A percentile compares a stretch with the other conserved stretches of the same genome.
phyloP scores from a whole-genome alignment of 106 monocot genomes.

The Narthecium ossifragum region DNA sequence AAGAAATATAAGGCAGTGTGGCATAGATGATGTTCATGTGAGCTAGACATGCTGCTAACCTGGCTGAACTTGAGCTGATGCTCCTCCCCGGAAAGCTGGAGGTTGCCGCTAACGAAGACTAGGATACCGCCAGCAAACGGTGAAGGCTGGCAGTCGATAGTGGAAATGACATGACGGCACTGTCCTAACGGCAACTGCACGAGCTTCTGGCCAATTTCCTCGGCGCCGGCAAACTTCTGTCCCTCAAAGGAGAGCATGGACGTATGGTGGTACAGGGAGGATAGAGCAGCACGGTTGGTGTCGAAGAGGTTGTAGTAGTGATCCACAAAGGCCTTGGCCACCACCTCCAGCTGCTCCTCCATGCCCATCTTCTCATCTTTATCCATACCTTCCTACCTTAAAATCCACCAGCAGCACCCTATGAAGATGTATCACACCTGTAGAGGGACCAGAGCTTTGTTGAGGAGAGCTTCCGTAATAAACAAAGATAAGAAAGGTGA shows the following conservation, averaged over 20 bases:
- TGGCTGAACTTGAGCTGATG: slow-evolving; percentile 69
- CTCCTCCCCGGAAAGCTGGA: slow-evolving; percentile 46
- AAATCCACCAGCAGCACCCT: too few relatives aligned
- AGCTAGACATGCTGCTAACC: slow-evolving; percentile 8
- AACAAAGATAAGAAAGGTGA: too few relatives aligned
- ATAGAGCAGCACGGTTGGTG: slow-evolving; percentile 23
- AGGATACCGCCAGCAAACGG: slow-evolving; percentile 29
- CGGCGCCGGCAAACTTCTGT: slow-evolving; percentile 34
- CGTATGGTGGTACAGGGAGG: slow-evolving; percentile 24
- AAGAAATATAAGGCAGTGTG: not conserved
- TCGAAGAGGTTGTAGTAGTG: slow-evolving; percentile 68
- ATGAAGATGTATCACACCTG: too few relatives aligned
- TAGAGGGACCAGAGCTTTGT: too few relatives aligned
- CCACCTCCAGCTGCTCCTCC: slow-evolving; percentile 29
- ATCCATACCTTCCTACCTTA: too few relatives aligned
- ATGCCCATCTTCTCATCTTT: not conserved
- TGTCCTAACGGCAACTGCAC: slow-evolving; percentile 44
- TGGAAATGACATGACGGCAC: slow-evolving; percentile 37
- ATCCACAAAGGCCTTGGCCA: slow-evolving; percentile 64
- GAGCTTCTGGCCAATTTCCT: slow-evolving; percentile 44
- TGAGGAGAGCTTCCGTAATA: too few relatives aligned
- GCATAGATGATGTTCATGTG: too few relatives aligned
- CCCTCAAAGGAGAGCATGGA: slow-evolving; percentile 75
- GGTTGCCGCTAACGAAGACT: slow-evolving; percentile 56
- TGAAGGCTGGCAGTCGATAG: slow-evolving; percentile 53